A percentile compares a stretch with the other conserved stretches of the same genome.
phyloP scores from a whole-genome alignment of 257 asterid genomes.

The Primulina tabacum region DNA sequence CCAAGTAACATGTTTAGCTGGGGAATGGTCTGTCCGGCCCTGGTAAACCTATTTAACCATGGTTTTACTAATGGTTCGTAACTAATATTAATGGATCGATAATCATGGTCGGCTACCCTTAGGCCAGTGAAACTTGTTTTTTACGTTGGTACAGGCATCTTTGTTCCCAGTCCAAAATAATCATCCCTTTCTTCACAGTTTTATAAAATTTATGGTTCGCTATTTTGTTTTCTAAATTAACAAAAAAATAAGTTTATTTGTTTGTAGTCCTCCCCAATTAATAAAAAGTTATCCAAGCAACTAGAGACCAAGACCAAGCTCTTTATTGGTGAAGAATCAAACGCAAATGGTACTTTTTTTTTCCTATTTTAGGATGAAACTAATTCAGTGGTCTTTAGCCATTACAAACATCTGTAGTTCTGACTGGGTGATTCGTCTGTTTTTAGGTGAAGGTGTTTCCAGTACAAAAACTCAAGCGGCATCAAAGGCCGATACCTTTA shows the following conservation, averaged over 20 bases:
- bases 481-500: slow-evolving; percentile 22
- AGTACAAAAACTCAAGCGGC: background rate
- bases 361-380: background rate
- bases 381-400: background rate
- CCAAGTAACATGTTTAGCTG: background rate
- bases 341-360: slow-evolving; percentile 16
- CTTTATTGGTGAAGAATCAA: slow-evolving; percentile 17
- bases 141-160: background rate
- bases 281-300: slow-evolving; percentile 15
- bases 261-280: slow-evolving; percentile 26
- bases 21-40: background rate
- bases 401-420: background rate
- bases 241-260: background rate
- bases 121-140: background rate
- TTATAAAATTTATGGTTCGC: background rate
- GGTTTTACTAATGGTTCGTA: background rate
- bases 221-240: slow-evolving; percentile 6
- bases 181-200: background rate
- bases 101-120: background rate
- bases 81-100: background rate
- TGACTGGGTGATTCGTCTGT: slow-evolving; percentile 6
- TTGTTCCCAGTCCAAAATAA: background rate
- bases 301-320: slow-evolving; percentile 14
- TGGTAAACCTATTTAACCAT: background rate
- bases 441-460: slow-evolving; percentile 23